These are phyloP conservation scores for Picochlorum sp. DNA, from an alignment of 139 green algal genomes.

Conservation along the genomic window DNA sequence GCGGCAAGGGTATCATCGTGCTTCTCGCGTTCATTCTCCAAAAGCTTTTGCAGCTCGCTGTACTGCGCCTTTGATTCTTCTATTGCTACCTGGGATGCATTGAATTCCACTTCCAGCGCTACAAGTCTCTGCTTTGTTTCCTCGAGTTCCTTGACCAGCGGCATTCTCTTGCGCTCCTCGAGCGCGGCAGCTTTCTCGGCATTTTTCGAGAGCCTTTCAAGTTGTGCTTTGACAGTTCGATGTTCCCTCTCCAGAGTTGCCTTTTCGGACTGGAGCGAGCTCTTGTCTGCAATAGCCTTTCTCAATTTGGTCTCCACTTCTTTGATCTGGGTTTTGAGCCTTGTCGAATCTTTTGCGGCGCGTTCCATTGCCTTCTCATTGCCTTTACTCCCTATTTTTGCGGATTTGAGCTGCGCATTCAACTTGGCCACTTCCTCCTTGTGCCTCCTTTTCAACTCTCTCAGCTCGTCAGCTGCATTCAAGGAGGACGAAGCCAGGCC, in stretches of 20 bases:
- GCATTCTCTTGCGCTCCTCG: conserved; percentile 70
- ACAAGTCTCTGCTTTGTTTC: conserved; percentile 52
- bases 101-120: conserved; percentile 42
- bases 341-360: neutral
- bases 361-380: neutral
- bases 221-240: conserved; percentile 27
- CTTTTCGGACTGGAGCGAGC: neutral
- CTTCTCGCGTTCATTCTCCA: conserved; percentile 30
- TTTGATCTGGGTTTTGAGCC: neutral
- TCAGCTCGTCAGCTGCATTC: conserved; percentile 67
- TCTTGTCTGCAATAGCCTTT: neutral
- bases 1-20: conserved; percentile 2
- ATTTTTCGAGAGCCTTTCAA: conserved; percentile 48
- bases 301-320: neutral
- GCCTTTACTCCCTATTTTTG: neutral
- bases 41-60: conserved; percentile 10
- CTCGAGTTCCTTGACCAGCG: conserved; percentile 61
- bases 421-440: conserved; percentile 70
- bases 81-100: conserved; percentile 25
- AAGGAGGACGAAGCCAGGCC: conserved; percentile 50
- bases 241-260: neutral
- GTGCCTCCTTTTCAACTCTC: conserved; percentile 63
- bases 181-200: conserved; percentile 31
- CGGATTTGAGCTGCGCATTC: conserved; percentile 10
- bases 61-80: conserved; percentile 29